These are phyloP conservation scores for Moesziomyces parantarcticus DNA, from an alignment of 1,284 basidiomycete species.

Conservation along the genomic window DNA sequence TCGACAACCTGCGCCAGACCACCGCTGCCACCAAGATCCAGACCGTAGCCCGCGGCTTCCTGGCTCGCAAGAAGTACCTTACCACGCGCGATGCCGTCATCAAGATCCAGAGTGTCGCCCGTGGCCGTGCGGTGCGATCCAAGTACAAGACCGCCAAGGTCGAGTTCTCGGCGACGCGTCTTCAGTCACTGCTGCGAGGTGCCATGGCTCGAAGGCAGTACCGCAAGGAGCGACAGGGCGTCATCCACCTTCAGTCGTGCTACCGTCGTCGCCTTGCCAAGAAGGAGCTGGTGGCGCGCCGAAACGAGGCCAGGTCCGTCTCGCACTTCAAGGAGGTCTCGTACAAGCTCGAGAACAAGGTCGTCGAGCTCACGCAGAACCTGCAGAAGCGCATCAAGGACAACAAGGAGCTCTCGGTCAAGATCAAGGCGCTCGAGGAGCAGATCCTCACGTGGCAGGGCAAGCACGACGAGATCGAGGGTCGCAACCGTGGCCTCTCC, in stretches of 20 bases:
- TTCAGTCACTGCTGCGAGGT: slow-evolving; percentile 90
- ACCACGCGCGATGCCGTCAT: slow-evolving; percentile 76
- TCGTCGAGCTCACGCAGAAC: slow-evolving; percentile 96
- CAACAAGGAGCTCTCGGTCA: slow-evolving; percentile 84
- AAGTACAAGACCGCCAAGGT: slow-evolving; percentile 75
- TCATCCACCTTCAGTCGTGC: slow-evolving; percentile 90
- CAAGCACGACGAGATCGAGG: slow-evolving; percentile 89
- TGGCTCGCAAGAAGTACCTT: slow-evolving; percentile 79
- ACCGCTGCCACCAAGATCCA: slow-evolving; percentile 83
- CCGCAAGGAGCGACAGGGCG: slow-evolving; percentile 76
- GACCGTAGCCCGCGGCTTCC: slow-evolving; percentile 76
- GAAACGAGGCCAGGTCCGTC: slow-evolving; percentile 92
- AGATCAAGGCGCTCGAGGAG: slow-evolving; percentile 82
- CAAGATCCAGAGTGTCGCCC: slow-evolving; percentile 82
- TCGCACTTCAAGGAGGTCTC: slow-evolving; percentile 99
- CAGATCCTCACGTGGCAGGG: slow-evolving; percentile 85
- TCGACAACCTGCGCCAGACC: slow-evolving; percentile 78
- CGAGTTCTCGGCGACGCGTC: slow-evolving; percentile 76
- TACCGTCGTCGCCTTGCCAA: slow-evolving; percentile 88
- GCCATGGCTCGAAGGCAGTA: slow-evolving; percentile 77
- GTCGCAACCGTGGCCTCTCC: slow-evolving; percentile 80
- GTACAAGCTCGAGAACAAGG: slow-evolving; percentile 98
- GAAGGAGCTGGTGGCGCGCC: slow-evolving; percentile 83
- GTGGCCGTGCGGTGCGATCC: slow-evolving; percentile 81
- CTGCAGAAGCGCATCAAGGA: slow-evolving; percentile 91